These are phyloP conservation scores for Tolypocladium ophioglossoides DNA, from an alignment of 2,329 filamentous ascomycete species.

Conservation along the genomic window DNA sequence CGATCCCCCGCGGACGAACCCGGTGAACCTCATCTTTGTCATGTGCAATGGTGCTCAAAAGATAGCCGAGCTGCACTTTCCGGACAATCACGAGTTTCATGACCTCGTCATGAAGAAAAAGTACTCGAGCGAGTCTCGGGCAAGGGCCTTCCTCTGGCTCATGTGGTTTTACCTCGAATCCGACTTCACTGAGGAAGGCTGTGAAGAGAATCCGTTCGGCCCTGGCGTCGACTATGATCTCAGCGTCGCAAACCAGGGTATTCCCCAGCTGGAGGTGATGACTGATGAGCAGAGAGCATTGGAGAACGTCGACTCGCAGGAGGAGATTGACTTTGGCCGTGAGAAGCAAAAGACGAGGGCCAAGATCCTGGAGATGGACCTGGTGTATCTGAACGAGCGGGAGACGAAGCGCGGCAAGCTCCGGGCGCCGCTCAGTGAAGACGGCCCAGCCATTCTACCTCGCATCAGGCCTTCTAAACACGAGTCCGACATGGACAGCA, in stretches of 20 bases:
- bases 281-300: conserved; percentile 50
- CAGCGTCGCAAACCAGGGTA: conserved; percentile 56
- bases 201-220: conserved; percentile 85
- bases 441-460: conserved; percentile 48
- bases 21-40: conserved; percentile 94
- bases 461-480: conserved; percentile 54
- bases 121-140: conserved; percentile 71
- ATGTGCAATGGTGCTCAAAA: conserved; percentile 83
- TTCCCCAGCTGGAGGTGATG: conserved; percentile 57
- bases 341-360: conserved; percentile 65
- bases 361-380: conserved; percentile 65
- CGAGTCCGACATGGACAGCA: conserved; percentile 36
- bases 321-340: conserved; percentile 60
- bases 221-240: conserved; percentile 53
- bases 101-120: conserved; percentile 90
- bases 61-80: conserved; percentile 88
- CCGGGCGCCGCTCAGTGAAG: conserved; percentile 31
- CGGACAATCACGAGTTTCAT: conserved; percentile 78
- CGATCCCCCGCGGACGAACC: conserved; percentile 71
- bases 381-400: conserved; percentile 53
- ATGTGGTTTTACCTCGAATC: conserved; percentile 99
- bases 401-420: conserved; percentile 45
- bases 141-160: conserved; percentile 86
- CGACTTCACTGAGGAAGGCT: conserved; percentile 81
- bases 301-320: conserved; percentile 66